Evolutionary conservation across 2,329 filamentous ascomycete species (phyloP).

Genomic region (Nannizzia gypsea): DNA sequence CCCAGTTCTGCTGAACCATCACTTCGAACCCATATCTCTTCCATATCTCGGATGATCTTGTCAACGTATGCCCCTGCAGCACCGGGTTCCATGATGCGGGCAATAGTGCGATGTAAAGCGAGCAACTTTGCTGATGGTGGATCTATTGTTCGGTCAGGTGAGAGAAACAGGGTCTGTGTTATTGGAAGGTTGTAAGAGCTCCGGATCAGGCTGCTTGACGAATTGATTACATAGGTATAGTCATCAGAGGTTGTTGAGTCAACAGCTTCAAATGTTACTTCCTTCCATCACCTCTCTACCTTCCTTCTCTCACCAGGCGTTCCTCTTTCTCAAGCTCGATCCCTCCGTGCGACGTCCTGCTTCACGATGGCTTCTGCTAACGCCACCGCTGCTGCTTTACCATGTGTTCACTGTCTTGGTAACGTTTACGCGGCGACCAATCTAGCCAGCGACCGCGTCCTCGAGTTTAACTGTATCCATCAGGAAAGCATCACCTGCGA

Average conservation of each 20-base stretch:
- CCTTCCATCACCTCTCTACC: no score
- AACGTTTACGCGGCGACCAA: no score
- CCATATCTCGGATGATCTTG: background rate
- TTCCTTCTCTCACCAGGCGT: no score
- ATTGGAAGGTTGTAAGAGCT: conserved; percentile 7
- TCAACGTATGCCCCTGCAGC: background rate
- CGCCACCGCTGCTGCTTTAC: no score
- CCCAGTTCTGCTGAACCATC: background rate
- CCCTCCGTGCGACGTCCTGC: no score
- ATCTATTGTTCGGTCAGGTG: background rate
- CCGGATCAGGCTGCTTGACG: conserved; percentile 12
- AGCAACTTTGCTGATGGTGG: background rate
- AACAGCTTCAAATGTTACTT: conserved; percentile 20
- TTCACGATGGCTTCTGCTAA: no score
- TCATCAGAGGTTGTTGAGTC: conserved; percentile 4
- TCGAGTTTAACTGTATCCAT: no score
- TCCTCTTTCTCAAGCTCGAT: no score
- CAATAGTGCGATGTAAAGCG: background rate
- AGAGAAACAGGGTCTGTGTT: conserved; percentile 21
- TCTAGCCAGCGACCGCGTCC: no score
- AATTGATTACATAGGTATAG: conserved; percentile 19
- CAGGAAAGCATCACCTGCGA: no score
- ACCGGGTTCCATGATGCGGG: background rate
- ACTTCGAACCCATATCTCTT: background rate
- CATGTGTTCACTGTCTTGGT: no score